Percentiles rank a stretch among this genome's conserved stretches.
Conservation (phyloP, 495 filamentous ascomycete genomes). For the Neurospora hispaniola region DNA sequence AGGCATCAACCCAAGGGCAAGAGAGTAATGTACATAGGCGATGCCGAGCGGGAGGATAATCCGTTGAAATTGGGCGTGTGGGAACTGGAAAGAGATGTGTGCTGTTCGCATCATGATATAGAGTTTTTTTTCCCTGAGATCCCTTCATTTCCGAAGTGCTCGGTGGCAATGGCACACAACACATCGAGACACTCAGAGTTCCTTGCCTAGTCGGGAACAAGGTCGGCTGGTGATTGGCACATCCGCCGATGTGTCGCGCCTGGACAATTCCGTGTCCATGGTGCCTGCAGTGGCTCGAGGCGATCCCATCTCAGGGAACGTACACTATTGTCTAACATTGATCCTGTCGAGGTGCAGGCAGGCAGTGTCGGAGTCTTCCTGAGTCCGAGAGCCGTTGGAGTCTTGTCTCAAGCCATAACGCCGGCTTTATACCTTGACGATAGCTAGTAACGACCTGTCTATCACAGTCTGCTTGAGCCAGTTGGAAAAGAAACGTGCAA, state of each 20-base stretch:
- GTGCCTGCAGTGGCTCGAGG: neutral
- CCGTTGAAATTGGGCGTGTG: neutral
- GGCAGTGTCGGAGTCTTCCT: neutral
- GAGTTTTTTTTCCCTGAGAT: neutral
- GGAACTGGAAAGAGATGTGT: neutral
- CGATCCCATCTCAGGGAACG: neutral
- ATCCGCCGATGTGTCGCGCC: neutral
- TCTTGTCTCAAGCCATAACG: neutral
- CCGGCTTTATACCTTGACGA: neutral
- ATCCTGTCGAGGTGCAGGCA: neutral
- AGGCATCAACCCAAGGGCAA: neutral
- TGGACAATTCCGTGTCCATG: neutral
- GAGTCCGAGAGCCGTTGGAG: neutral
- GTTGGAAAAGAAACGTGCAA: neutral
- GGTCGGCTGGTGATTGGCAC: neutral
- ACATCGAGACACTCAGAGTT: neutral
- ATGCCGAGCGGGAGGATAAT: neutral
- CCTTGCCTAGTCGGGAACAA: neutral
- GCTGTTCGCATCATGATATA: neutral
- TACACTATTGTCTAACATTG: neutral
- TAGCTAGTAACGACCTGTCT: neutral
- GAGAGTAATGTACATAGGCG: neutral
- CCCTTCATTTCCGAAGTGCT: neutral
- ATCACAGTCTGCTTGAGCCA: neutral
- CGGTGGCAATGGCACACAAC: neutral